These are phyloP conservation scores for Uronychia setigera DNA, from an alignment of 73 alveolate genomes.

Conservation along the genomic window DNA sequence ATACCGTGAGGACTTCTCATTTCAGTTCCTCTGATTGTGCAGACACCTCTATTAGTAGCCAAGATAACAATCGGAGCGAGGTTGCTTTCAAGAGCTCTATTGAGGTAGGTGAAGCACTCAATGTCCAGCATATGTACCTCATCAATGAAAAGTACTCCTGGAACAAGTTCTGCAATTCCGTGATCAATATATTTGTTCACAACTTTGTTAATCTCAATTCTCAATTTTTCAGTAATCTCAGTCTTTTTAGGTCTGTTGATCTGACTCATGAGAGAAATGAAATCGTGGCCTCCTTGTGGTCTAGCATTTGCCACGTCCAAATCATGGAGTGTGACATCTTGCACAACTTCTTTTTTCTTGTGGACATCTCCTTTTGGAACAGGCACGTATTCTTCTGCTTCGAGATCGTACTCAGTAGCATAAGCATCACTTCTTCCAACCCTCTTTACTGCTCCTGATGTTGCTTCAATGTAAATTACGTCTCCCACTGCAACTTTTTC, in stretches of 20 bases:
- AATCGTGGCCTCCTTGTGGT: conserved; percentile 99
- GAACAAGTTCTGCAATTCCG: conserved; percentile 99
- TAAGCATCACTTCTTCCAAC: conserved; percentile 99
- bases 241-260: conserved; percentile 98
- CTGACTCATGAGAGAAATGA: conserved; percentile 98
- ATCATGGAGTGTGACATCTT: conserved; percentile 99
- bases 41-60: conserved; percentile 98
- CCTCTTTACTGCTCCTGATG: conserved; percentile 99
- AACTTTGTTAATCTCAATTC: conserved; percentile 98
- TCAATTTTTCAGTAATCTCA: conserved; percentile 99
- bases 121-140: conserved; percentile 99
- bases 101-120: conserved; percentile 99
- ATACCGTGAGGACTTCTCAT: conserved; percentile 98
- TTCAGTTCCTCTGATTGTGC: conserved; percentile 99
- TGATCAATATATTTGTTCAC: conserved; percentile 99
- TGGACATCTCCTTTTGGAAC: conserved; percentile 99
- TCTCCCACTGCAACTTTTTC: conserved; percentile 99
- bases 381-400: conserved; percentile 99
- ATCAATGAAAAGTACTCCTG: conserved; percentile 99
- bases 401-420: conserved; percentile 99
- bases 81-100: conserved; percentile 98
- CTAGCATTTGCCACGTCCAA: conserved; percentile 99
- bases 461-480: conserved; percentile 99
- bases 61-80: conserved; percentile 99
- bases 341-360: conserved; percentile 99